A percentile compares a stretch with the other conserved stretches of the same genome.
Evolutionary conservation across 495 filamentous ascomycete genomes (phyloP).

Genomic region (Parmelia sp.): DNA sequence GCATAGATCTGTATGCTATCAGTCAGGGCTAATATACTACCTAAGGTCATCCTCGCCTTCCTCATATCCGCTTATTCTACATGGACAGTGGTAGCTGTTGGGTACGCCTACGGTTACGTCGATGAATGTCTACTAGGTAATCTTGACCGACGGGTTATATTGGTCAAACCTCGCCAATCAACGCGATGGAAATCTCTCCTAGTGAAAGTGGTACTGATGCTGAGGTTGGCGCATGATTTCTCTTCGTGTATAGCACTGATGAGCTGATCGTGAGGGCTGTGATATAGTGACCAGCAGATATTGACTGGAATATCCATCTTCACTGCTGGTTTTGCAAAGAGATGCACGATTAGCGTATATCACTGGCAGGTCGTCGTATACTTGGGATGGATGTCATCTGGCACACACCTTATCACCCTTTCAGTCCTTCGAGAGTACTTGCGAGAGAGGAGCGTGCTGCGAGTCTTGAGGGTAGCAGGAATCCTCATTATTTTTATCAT

Average conservation of each 20-base stretch:
- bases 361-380: slow-evolving; percentile 32
- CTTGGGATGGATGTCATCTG: slow-evolving; percentile 31
- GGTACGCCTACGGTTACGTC: not conserved
- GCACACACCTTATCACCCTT: slow-evolving; percentile 30
- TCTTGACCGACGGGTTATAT: not conserved
- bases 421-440: slow-evolving; percentile 25
- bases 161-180: not conserved
- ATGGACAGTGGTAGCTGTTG: not conserved
- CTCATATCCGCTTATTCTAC: not conserved
- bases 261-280: not conserved
- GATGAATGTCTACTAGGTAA: not conserved
- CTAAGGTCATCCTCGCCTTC: not conserved
- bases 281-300: slow-evolving; percentile 39
- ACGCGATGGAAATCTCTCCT: not conserved
- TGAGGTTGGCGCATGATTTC: not conserved
- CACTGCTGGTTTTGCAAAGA: slow-evolving; percentile 26
- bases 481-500: slow-evolving; percentile 23
- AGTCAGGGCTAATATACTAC: not conserved
- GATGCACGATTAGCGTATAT: slow-evolving; percentile 32
- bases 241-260: not conserved
- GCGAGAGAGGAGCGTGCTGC: slow-evolving; percentile 11
- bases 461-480: slow-evolving; percentile 24
- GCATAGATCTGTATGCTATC: no score
- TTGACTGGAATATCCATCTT: slow-evolving; percentile 38
- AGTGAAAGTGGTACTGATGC: not conserved